Percentiles rank a stretch among this genome's conserved stretches.
Conservation (phyloP, 257 asterid species). For the Nicotiana undulata region DNA sequence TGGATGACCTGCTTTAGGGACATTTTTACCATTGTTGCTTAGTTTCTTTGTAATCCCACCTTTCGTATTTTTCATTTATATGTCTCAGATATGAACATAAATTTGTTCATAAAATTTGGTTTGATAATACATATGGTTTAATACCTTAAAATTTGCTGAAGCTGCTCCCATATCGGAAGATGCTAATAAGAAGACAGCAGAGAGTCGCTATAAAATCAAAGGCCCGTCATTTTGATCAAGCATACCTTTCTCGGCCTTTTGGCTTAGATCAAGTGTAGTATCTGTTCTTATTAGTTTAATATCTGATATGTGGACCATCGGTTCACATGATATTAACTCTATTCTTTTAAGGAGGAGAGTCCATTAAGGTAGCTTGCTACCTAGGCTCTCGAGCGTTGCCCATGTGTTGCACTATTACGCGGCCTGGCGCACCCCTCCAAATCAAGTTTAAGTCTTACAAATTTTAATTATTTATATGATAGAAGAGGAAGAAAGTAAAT, state of each 20-base stretch:
- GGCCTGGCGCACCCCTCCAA: not conserved
- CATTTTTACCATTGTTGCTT: not conserved
- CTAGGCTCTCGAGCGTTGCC: not conserved
- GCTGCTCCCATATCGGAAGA: not conserved
- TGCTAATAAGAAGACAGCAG: not conserved
- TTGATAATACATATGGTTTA: not conserved
- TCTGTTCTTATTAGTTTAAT: not conserved
- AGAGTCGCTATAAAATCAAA: not conserved
- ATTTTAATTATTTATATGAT: too few species aligned
- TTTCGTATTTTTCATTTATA: not conserved
- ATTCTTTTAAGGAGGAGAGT: not conserved
- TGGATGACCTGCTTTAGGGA: not conserved
- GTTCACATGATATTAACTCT: not conserved
- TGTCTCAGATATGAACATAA: not conserved
- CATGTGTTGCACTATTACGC: not conserved
- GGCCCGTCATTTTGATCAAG: accelerated
- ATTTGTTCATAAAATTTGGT: not conserved
- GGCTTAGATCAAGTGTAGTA: slow-evolving; percentile 23
- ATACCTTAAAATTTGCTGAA: not conserved
- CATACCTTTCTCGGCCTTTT: slow-evolving; percentile 42
- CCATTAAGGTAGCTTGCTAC: not conserved
- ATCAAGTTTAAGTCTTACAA: too few species aligned
- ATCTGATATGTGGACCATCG: not conserved
- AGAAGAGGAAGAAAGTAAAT: too few species aligned
- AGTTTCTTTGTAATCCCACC: not conserved